Evolutionary conservation across 2,329 filamentous ascomycete genomes (phyloP), one percentile per base, ranked within the genome.

Genomic region (Cladophialophora chaetospira): DNA sequence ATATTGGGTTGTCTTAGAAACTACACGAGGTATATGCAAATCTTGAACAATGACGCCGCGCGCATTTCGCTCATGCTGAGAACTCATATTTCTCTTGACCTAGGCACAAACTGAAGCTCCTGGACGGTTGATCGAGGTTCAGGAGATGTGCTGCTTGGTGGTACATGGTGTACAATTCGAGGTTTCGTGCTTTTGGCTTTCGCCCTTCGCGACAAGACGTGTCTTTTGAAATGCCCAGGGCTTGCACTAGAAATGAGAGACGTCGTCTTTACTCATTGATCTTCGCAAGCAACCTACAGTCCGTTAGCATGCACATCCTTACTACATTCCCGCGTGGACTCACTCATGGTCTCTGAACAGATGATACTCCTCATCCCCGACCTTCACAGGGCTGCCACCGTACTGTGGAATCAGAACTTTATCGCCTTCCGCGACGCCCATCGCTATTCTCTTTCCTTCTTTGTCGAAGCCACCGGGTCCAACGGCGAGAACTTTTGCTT

Each of bases 301-400:
- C 70, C 11, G 26, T 51, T 51, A 51, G 48, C 25, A 49, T 11
- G 25, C 15, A 23, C 64, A 49, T 23, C 35, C 2, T 19, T 8
- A n/a, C 5, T 9, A 23, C 23, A 26, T 9, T 15, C 13, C 5
- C 11, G 5, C 13, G 10, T 17, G 23, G 15, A 88, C 92, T 79
- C 87, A 97, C 93, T 99, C 94, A 81, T 91, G 89, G 78, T 99
- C 94, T 71, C 94, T 85, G 88, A 96, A 99, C 65, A 99, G 86
- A 64, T 88, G 86, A 82, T 85, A 97, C 80, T 99, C 94, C 67
- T 97, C 91, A 69, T 99, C 93, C 67, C 93, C 94, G 68, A 97
- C 90, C 85, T 97, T 97, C 75, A 99, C 87, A 64, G 93, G 88
- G 72, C 88, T 94, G 64, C 94, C 94, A 70, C 94, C 94, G 71